Evolutionary conservation across 129 eudicot species (phyloP), one percentile per base, ranked within the genome.

Genomic region (Chrysanthemum seticuspe): DNA sequence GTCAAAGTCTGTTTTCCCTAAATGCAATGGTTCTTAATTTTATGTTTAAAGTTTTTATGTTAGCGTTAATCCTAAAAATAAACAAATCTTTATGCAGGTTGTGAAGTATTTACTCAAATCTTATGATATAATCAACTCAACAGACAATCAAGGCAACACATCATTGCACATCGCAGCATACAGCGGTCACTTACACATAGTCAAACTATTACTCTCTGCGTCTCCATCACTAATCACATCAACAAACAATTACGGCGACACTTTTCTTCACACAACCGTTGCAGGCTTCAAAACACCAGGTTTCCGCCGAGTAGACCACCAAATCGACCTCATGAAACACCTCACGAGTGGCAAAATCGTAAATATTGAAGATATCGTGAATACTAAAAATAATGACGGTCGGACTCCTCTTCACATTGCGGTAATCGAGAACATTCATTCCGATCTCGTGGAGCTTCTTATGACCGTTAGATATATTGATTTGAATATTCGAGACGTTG

Each of bases 331-430:
- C 70, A 83, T 94, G 85, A 86, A 79, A 51, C 83, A 73, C 50
- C 74, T 94, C 36, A 86, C 81, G 3, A 48, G 70, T 34, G 83
- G 86, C 11, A 78, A 70, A 5, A 74, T 88, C 15, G 60, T 78
- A 45, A 81, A 82, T 50, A 55, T 88, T 40, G 79, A 79, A 40
- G 88, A 88, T 52, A 65, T 87, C 48, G 71, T 90, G 57, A 90
- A 94, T 59, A 47, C 72, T 15, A 74, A 65, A 50, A 94, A 94
- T 74, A 84, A 81, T 9, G 86, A 90, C n/a, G 98, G 97, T 4
- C 82, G 96, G 78, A 86, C 98, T 2, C 78, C 97, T 49, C 97
- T 94, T 31, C 98, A 94, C 89, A 51, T 88, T 68, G 98, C 97
- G 25, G 83, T 90, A 65, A 79, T 81, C 2, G 87, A 81, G 67